Percentiles rank a stretch among this genome's conserved stretches.
These are phyloP conservation scores for Casuarina glauca DNA, from an alignment of 306 rosid genomes.

Conservation along the genomic window DNA sequence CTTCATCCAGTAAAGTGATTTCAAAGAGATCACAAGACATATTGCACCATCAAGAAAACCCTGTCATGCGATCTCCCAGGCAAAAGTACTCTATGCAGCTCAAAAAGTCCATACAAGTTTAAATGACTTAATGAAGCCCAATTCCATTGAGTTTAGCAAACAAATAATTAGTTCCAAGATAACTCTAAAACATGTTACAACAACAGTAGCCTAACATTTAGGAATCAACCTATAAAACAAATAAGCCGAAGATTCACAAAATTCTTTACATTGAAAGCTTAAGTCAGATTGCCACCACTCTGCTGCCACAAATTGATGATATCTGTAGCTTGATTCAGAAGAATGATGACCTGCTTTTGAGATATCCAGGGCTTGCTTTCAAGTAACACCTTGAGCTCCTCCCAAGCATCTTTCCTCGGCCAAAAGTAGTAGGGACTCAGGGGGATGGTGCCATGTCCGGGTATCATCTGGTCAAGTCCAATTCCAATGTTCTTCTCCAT, in stretches of 20 bases:
- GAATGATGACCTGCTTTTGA: slow-evolving; percentile 96
- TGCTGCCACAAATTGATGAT: slow-evolving; percentile 98
- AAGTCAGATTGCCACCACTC: slow-evolving; percentile 85
- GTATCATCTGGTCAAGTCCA: slow-evolving; percentile 77
- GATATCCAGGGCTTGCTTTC: slow-evolving; percentile 99
- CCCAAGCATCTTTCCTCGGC: slow-evolving; percentile 99
- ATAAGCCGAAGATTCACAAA: slow-evolving; percentile 7
- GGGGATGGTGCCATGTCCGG: slow-evolving; percentile 85
- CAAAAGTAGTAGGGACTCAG: slow-evolving; percentile 96
- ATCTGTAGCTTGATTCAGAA: slow-evolving; percentile 97
- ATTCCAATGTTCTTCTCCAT: slow-evolving; percentile 98
- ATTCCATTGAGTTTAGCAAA: slow-evolving; percentile 21
- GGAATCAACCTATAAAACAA: slow-evolving; percentile 24
- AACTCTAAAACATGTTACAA: slow-evolving; percentile 22
- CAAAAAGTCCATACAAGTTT: not conserved
- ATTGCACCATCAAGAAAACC: not conserved
- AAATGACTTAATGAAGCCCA: not conserved
- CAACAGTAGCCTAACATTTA: slow-evolving; percentile 17
- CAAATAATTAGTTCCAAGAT: slow-evolving; percentile 9
- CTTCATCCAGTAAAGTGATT: not conserved
- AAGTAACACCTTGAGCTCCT: slow-evolving; percentile 89
- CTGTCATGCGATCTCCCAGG: not conserved
- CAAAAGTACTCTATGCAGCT: slow-evolving; percentile 4
- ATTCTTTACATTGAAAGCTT: slow-evolving; percentile 26
- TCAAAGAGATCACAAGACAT: not conserved